phyloP scores from a whole-genome alignment of 2,329 filamentous ascomycete species.

The Massarina eburnea region DNA sequence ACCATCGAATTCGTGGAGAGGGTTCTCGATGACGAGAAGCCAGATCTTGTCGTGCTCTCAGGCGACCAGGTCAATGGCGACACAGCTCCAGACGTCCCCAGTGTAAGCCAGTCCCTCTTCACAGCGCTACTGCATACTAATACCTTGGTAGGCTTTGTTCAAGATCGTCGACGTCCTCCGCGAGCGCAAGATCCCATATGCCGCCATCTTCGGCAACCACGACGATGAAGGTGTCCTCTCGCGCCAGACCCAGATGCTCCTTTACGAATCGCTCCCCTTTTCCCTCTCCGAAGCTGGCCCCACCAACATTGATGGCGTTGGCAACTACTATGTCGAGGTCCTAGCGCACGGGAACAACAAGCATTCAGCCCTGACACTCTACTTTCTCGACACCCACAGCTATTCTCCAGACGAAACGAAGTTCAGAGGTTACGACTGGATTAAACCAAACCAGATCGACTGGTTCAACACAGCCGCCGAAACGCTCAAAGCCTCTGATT shows the following conservation, averaged over 20 bases:
- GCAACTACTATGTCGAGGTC: conserved; percentile 93
- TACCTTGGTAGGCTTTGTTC: conserved; percentile 70
- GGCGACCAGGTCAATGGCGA: conserved; percentile 97
- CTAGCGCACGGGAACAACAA: conserved; percentile 75
- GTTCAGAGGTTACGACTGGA: conserved; percentile 94
- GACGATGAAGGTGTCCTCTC: conserved; percentile 87
- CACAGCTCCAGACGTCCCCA: conserved; percentile 86
- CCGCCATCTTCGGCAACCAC: conserved; percentile 95
- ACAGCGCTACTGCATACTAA: conserved; percentile 8
- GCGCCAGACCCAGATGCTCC: conserved; percentile 76
- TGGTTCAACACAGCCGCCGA: conserved; percentile 87
- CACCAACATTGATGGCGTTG: conserved; percentile 81
- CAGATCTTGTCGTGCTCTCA: conserved; percentile 86
- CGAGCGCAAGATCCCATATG: conserved; percentile 86
- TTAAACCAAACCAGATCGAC: conserved; percentile 89
- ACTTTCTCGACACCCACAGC: conserved; percentile 88
- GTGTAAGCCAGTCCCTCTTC: conserved; percentile 51
- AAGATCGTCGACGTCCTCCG: conserved; percentile 86
- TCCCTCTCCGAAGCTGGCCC: conserved; percentile 86
- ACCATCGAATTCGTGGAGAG: conserved; percentile 86
- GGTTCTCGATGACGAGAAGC: conserved; percentile 88
- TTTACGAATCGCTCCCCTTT: conserved; percentile 85
- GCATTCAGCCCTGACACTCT: conserved; percentile 92
- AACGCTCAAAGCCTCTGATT: conserved; percentile 68
- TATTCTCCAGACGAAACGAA: conserved; percentile 88